A percentile compares a stretch with the other conserved stretches of the same genome.
Conservation (phyloP, 2,329 filamentous ascomycete species). For the Dendryphion nanum region DNA sequence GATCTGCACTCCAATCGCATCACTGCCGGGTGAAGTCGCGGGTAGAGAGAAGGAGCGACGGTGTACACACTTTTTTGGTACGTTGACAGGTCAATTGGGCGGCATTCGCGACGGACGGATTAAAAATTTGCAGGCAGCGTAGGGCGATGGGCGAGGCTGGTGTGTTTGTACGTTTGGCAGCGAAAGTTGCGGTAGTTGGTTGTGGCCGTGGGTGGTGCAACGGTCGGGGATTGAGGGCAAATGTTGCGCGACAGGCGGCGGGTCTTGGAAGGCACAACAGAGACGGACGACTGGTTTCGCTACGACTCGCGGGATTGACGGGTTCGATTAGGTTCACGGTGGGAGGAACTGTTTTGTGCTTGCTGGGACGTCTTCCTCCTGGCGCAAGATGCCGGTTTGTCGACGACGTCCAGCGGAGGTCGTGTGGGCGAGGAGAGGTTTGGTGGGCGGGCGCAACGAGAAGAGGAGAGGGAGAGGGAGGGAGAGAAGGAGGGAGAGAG, state of each 20-base stretch:
- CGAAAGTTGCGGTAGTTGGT: conserved; percentile 4
- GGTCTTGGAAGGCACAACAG: no score
- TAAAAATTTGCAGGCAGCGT: neutral
- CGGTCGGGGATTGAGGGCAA: conserved; percentile 15
- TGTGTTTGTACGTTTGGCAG: neutral
- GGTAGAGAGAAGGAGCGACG: conserved; percentile 3
- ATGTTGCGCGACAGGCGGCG: neutral
- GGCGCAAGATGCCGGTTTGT: conserved; percentile 17
- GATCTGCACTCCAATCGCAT: conserved; percentile 26
- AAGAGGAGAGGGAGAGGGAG: conserved; percentile 7
- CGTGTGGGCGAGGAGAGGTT: conserved; percentile 16
- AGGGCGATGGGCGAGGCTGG: neutral
- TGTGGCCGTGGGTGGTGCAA: conserved; percentile 15
- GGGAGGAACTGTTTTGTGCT: neutral
- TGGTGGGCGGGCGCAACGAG: no score
- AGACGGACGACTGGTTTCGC: neutral
- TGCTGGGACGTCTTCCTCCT: conserved; percentile 12
- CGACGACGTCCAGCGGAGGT: conserved; percentile 32
- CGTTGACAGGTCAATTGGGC: conserved; percentile 26
- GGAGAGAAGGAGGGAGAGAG: conserved; percentile 7
- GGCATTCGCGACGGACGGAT: conserved; percentile 24
- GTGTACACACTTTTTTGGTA: conserved; percentile 26
- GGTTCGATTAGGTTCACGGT: neutral
- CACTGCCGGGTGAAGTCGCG: conserved; percentile 14
- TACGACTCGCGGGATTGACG: neutral